Percentiles rank a stretch among this genome's conserved stretches.
These are phyloP conservation scores for Cladosporium sp. DNA, from an alignment of 2,329 filamentous ascomycete genomes.

Conservation along the genomic window DNA sequence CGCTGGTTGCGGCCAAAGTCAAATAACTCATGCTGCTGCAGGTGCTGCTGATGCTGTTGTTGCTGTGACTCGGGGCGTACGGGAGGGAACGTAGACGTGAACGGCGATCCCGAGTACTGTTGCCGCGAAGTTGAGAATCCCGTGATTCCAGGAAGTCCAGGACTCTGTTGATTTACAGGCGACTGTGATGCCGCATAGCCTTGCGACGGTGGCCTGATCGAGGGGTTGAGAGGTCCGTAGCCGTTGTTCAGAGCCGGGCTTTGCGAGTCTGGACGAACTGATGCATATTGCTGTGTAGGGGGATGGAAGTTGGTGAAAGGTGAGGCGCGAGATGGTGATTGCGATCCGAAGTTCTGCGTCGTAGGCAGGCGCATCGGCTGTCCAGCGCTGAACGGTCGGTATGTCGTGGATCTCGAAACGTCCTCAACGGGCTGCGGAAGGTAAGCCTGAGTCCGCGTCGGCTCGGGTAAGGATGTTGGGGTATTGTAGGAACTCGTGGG, in stretches of 20 bases:
- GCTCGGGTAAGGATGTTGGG: slow-evolving; percentile 15
- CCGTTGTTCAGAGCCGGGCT: slow-evolving; percentile 10
- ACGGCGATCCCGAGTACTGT: not conserved
- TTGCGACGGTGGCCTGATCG: slow-evolving; percentile 12
- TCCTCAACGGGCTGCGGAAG: slow-evolving; percentile 16
- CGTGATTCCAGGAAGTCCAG: not conserved
- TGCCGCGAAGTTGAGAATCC: not conserved
- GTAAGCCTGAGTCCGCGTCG: slow-evolving; percentile 15
- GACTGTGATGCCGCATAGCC: slow-evolving; percentile 6
- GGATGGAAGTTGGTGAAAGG: slow-evolving; percentile 2
- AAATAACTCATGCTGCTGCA: slow-evolving; percentile 8
- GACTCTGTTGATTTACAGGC: not conserved
- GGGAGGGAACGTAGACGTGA: not conserved
- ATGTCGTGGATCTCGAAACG: not conserved
- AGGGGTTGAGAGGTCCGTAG: not conserved
- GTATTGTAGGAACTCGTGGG: slow-evolving; percentile 19
- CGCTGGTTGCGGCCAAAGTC: slow-evolving; percentile 9
- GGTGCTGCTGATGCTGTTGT: not conserved
- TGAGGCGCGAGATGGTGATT: slow-evolving; percentile 9
- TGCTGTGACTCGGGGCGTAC: not conserved
- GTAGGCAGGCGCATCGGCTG: slow-evolving; percentile 9
- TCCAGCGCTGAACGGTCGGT: slow-evolving; percentile 14
- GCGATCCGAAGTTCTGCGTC: slow-evolving; percentile 12
- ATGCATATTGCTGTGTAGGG: not conserved
- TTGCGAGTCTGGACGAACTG: not conserved